These are phyloP conservation scores for Fusarium nematophilum DNA, from an alignment of 2,329 filamentous ascomycete genomes.

Conservation along the genomic window DNA sequence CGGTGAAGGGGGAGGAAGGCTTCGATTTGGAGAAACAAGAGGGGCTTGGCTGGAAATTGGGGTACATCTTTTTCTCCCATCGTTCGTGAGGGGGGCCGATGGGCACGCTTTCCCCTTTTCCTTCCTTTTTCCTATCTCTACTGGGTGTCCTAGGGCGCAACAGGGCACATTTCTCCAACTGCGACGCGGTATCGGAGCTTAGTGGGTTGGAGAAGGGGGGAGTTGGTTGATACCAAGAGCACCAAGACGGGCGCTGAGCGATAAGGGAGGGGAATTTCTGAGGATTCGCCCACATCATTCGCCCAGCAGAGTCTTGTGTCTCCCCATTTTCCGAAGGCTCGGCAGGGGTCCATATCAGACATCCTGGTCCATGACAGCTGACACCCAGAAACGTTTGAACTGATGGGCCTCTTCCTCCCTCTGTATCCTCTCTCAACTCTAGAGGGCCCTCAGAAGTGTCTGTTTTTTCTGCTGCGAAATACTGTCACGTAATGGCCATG, in stretches of 20 bases:
- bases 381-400: no score
- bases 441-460: no score
- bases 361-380: slow-evolving; percentile 1
- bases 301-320: background rate
- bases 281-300: background rate
- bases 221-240: no score
- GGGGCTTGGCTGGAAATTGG: slow-evolving; percentile 15
- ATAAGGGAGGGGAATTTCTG: slow-evolving; percentile 9
- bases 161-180: slow-evolving; percentile 27
- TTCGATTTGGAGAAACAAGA: slow-evolving; percentile 31
- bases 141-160: no score
- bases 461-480: background rate
- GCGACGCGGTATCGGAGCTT: slow-evolving; percentile 21
- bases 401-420: no score
- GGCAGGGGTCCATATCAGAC: slow-evolving; percentile 8
- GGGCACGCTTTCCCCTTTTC: background rate
- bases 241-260: background rate
- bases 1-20: slow-evolving; percentile 1
- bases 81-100: slow-evolving; percentile 6
- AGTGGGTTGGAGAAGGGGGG: slow-evolving; percentile 22
- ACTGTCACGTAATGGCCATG: slow-evolving; percentile 1
- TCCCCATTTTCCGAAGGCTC: slow-evolving; percentile 7
- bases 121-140: slow-evolving; percentile 31
- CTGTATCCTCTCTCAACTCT: no score
- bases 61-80: slow-evolving; percentile 8